Evolutionary conservation across 352 stramenopile genomes (phyloP), one percentile per base, ranked within the genome.

Genomic region (Phytophthora sp.): DNA sequence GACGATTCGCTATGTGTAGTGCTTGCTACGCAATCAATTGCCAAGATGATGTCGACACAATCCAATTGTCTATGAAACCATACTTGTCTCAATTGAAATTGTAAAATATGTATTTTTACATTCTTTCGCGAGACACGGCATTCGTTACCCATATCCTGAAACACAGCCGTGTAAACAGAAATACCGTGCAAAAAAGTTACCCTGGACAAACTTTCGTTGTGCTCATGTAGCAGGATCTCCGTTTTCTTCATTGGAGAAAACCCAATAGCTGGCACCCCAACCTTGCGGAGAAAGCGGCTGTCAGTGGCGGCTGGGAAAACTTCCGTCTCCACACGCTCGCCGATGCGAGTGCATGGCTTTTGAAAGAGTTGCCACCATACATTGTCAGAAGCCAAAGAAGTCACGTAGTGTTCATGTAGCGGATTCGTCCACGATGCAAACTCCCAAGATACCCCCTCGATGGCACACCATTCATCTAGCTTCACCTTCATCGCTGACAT

Each of bases 271-370:
- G 63, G 63, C 5, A 72, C 50, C 6, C 93, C 94, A 17, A 98
- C 46, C 49, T 90, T 78, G 42, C 96, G 79, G 24, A 99, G 59
- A 71, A 97, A 98, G 13, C 96, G 79, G 54, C 86, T 97, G 69
- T 99, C 96, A 1, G 96, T 99, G 6, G 90, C 94, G 2, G 94
- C 96, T 13, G 96, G 96, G 74, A 99, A 99, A 15, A 99, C 87
- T 56, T 98, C 90, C 0, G 92, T 89, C 48, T 91, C 84, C 27
- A 96, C 35, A 15, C 61, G 54, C 31, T 72, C 63, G 17, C 51
- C 51, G 20, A 68, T 60, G 18, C 49, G 23, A 30, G 44, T 38
- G 30, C 63, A 72, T 15, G 57, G 32, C 7, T 69, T 70, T 34
- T 87, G 71, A 39, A 91, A 91, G n/a, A 86, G 52, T 28, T 71